Conservation (phyloP, 768 basidiomycete genomes). For the Ramaria rubella region DNA sequence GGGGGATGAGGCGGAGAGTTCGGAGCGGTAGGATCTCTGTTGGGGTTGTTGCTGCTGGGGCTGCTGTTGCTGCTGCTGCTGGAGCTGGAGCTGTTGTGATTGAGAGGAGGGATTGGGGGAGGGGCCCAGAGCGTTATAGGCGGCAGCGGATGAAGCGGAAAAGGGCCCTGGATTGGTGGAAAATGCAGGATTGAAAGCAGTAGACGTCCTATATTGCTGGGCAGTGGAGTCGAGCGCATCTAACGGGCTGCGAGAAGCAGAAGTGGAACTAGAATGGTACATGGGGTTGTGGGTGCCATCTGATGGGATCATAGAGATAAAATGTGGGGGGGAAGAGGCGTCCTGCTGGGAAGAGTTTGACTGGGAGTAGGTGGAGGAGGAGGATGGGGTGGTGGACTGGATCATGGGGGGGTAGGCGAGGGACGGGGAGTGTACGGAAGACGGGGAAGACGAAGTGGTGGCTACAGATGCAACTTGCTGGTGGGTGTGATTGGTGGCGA, state of each 20-base stretch:
- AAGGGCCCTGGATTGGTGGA: background rate
- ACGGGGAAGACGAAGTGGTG: background rate
- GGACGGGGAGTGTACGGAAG: background rate
- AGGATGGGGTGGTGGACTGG: background rate
- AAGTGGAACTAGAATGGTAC: background rate
- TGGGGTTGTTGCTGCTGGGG: background rate
- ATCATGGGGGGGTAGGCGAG: background rate
- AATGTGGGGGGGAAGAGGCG: background rate
- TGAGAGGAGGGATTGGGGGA: slow-evolving; percentile 13
- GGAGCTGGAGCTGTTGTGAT: slow-evolving; percentile 20
- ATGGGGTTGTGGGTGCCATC: background rate
- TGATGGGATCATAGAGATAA: background rate
- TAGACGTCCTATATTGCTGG: background rate
- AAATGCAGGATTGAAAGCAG: slow-evolving; percentile 3
- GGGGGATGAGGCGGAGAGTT: background rate
- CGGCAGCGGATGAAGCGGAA: background rate
- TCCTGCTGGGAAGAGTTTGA: background rate
- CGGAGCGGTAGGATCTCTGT: background rate
- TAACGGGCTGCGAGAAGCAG: background rate
- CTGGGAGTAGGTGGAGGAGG: slow-evolving; percentile 4
- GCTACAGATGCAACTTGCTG: slow-evolving; percentile 21
- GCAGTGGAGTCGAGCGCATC: background rate
- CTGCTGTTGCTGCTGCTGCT: slow-evolving; percentile 23
- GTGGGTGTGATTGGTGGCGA: slow-evolving; percentile 27
- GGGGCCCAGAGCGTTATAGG: background rate